A percentile compares a stretch with the other conserved stretches of the same genome.
Conservation (phyloP, 495 filamentous ascomycete species). For the Lepraria neglecta region DNA sequence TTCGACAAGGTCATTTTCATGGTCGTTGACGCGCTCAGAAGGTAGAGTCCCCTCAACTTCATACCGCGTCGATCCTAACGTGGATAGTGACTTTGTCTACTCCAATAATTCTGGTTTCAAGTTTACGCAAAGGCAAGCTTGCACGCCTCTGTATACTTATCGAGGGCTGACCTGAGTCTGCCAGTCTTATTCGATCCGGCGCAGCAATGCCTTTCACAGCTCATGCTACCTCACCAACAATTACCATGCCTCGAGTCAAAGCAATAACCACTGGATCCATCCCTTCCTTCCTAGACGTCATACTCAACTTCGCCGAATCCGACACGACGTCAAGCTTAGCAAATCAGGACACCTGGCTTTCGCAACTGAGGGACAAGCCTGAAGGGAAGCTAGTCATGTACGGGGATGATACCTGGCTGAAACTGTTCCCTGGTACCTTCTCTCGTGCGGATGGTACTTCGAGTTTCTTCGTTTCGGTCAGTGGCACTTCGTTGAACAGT, state of each 20-base stretch:
- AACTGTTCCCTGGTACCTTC: constrained; percentile 87
- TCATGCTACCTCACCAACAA: constrained; percentile 91
- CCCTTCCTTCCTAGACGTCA: constrained; percentile 92
- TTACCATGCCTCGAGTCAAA: constrained; percentile 97
- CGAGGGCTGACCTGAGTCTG: constrained; percentile 10
- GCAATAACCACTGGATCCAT: constrained; percentile 95
- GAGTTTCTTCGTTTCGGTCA: constrained; percentile 96
- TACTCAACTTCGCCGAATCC: constrained; percentile 92
- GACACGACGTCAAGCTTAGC: constrained; percentile 82
- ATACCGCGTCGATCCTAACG: constrained; percentile 2
- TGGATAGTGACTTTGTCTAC: constrained; percentile 86
- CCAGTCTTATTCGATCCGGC: constrained; percentile 75
- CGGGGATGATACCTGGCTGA: constrained; percentile 97
- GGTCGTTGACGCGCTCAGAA: constrained; percentile 92
- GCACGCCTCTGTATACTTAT: not conserved
- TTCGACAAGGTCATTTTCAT: constrained; percentile 95
- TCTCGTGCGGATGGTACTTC: constrained; percentile 82
- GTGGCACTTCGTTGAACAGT: constrained; percentile 32
- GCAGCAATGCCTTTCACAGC: constrained; percentile 88
- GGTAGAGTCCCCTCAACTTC: constrained; percentile 46
- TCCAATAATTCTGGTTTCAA: constrained; percentile 70
- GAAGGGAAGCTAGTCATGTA: constrained; percentile 81
- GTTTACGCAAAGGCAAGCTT: constrained; percentile 74
- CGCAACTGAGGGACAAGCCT: constrained; percentile 71
- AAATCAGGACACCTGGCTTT: constrained; percentile 89